Evolutionary conservation across 2,329 filamentous ascomycete species (phyloP), one percentile per base, ranked within the genome.

Genomic region (Monosporascus sp.): DNA sequence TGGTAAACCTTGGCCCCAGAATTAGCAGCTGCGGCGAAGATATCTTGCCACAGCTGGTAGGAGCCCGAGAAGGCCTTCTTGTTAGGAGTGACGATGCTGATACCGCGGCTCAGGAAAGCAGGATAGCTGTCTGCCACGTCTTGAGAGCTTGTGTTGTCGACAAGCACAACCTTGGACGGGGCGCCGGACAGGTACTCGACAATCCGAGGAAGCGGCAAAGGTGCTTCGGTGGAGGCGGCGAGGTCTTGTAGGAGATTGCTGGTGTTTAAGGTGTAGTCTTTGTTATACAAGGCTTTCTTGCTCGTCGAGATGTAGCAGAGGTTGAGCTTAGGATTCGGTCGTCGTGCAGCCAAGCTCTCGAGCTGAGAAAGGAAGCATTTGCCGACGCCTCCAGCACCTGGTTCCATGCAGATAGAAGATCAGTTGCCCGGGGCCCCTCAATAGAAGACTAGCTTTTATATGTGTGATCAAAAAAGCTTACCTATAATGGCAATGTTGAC

Each of bases 91-190:
- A 97, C 90, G 63, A 99, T 84, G 71, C 85, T 93, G 70, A 99
- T 86, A 14, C 92, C 93, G 58, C 84, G 83, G 64, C 82, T 80
- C 56, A 99, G 77, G 71, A 96, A 89, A 47, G 81, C 71, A 1
- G 94, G 92, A 72, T 99, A 99, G 31, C 82, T 75, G 56, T 89
- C 82, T 48, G 93, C 94, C 31, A 99, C 80, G 58, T 88, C 85
- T 63, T 93, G 87, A 62, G 90, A 92, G 72, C 89, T 95, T 50
- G 94, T 99, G 76, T 97, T 97, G 80, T 99, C 94, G 60, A 99
- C 86, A 31, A 99, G 78, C 45, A 99, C 79, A 44, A 88, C 85
- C 68, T 88, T 89, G 55, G 84, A 83, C 2, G 91, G 90, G 1
- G 90, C 88, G 44, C 82, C 81, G 54, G 85, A 81, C 46, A 99